Percentiles rank a stretch among this genome's conserved stretches.
Conservation (phyloP, 495 filamentous ascomycete species). For the Rostrohypoxylon terebratum region DNA sequence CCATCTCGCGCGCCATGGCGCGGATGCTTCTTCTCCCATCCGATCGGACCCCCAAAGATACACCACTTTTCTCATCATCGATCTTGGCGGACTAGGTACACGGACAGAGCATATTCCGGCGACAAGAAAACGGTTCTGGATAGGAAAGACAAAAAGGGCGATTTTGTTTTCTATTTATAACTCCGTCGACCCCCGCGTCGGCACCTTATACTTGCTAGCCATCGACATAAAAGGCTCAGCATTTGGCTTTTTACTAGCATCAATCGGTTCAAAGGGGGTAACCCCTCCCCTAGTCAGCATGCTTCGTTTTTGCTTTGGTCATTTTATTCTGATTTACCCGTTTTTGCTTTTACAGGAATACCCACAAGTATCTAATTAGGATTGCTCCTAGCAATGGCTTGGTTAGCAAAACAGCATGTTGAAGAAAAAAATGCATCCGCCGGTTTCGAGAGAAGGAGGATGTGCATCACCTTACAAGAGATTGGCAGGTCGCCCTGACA, state of each 20-base stretch:
- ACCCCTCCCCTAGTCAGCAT: conserved; percentile 33
- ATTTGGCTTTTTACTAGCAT: conserved; percentile 30
- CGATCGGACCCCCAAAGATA: conserved; percentile 24
- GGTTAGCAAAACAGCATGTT: conserved; percentile 29
- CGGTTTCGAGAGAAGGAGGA: conserved; percentile 16
- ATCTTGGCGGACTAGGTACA: conserved; percentile 27
- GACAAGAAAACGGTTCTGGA: conserved; percentile 27
- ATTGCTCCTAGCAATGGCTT: conserved; percentile 16
- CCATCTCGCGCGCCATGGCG: conserved; percentile 10
- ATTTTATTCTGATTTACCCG: conserved; percentile 7
- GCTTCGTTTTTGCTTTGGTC: conserved; percentile 2
- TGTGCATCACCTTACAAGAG: conserved; percentile 35
- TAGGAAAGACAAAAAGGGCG: conserved; percentile 36
- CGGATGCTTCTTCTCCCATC: conserved; percentile 20
- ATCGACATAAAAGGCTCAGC: conserved; percentile 20
- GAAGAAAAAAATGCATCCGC: conserved; percentile 32
- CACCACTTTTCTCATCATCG: conserved; percentile 12
- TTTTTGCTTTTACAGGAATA: conserved; percentile 32
- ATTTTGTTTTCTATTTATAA: conserved; percentile 15
- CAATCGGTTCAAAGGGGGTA: conserved; percentile 22
- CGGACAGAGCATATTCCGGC: conserved; percentile 32
- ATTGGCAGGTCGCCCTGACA: conserved; percentile 43
- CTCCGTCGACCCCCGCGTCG: background rate
- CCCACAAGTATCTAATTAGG: conserved; percentile 41
- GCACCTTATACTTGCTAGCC: conserved; percentile 34